These are phyloP conservation scores for Brassica carinata DNA, from an alignment of 345 rosid species.

Conservation along the genomic window DNA sequence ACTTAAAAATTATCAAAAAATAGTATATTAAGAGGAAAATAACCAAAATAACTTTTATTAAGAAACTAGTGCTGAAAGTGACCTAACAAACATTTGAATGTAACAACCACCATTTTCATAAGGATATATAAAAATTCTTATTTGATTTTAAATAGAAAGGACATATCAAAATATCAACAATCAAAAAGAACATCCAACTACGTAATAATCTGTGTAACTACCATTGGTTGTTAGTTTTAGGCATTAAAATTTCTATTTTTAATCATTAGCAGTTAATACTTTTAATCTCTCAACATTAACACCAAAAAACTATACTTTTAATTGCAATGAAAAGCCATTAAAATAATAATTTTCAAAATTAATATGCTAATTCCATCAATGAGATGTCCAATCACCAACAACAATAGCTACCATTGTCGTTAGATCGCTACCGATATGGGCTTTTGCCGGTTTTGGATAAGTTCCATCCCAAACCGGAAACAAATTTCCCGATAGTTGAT, in stretches of 20 bases:
- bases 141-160: background rate
- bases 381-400: slow-evolving; percentile 16
- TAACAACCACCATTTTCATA: background rate
- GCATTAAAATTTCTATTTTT: background rate
- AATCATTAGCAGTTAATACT: slow-evolving; percentile 14
- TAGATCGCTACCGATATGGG: background rate
- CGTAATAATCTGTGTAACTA: background rate
- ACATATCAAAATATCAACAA: background rate
- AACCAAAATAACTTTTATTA: background rate
- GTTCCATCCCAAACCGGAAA: slow-evolving; percentile 3
- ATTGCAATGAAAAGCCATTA: background rate
- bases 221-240: slow-evolving; percentile 6
- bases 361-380: slow-evolving; percentile 18
- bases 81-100: background rate
- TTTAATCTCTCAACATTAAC: background rate
- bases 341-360: slow-evolving; percentile 12
- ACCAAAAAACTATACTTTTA: background rate
- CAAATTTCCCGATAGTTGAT: background rate
- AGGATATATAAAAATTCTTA: background rate
- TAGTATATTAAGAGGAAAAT: no score
- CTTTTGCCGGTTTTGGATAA: slow-evolving; percentile 20
- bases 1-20: no score
- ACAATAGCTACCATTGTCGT: background rate
- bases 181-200: background rate
- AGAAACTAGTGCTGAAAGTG: background rate